Percentiles rank a stretch among this genome's conserved stretches.
Conservation (phyloP, 331 rosid species). For the Malus hybrid region DNA sequence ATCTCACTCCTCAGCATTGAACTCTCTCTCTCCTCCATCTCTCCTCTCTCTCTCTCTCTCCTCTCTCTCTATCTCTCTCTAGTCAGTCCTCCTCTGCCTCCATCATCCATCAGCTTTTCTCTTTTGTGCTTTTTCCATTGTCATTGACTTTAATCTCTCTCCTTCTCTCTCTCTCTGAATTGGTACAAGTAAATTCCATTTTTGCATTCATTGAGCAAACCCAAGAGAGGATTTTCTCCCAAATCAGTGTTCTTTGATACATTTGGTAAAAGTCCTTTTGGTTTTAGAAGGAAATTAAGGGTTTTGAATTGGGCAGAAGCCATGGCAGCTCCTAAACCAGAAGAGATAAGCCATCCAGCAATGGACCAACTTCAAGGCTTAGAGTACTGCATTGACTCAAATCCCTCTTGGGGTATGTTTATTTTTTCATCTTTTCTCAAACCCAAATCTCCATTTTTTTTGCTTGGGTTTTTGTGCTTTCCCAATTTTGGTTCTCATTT, state of each 20-base stretch:
- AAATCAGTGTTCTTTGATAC: constrained; percentile 3
- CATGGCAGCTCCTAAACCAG: constrained; percentile 81
- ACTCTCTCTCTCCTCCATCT: constrained; percentile 3
- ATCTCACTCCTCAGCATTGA: constrained; percentile 10
- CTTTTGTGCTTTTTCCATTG: constrained; percentile 10
- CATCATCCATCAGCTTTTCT: not conserved
- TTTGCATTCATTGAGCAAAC: not conserved
- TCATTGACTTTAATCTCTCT: constrained; percentile 7
- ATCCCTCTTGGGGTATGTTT: constrained; percentile 92
- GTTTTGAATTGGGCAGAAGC: constrained; percentile 17
- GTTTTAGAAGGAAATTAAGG: constrained; percentile 15
- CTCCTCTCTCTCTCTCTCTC: not conserved
- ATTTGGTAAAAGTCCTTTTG: constrained; percentile 17
- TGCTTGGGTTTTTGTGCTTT: not conserved
- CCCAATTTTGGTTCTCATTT: not conserved
- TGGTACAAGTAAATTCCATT: not conserved
- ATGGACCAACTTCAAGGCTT: constrained; percentile 99
- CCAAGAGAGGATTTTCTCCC: not conserved
- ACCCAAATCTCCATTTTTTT: constrained; percentile 6
- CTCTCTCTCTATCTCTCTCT: constrained; percentile 10
- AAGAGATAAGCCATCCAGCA: constrained; percentile 84
- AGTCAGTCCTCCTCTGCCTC: constrained; percentile 1
- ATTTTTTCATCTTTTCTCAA: not conserved
- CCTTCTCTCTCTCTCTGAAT: not conserved
- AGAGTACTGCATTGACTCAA: constrained; percentile 94